These are phyloP conservation scores for Oenanthe javanica DNA, from an alignment of 140 eudicot species.

Conservation along the genomic window DNA sequence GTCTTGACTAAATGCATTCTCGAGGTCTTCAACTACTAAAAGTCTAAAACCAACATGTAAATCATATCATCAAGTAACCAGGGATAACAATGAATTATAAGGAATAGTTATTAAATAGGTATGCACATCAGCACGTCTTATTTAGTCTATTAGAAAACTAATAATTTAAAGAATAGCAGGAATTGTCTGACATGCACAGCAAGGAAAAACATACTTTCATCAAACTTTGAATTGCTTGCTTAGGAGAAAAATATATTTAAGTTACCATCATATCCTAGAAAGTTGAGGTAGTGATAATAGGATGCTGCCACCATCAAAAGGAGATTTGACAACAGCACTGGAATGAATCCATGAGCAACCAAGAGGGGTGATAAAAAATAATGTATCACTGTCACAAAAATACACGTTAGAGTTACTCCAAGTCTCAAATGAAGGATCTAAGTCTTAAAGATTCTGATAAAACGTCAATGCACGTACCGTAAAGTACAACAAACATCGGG, in stretches of 20 bases:
- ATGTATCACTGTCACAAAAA: conserved; percentile 72
- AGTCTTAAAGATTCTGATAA: neutral
- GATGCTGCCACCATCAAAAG: conserved; percentile 77
- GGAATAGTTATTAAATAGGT: neutral
- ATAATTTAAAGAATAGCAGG: neutral
- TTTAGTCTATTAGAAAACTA: neutral
- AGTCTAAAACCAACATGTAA: neutral
- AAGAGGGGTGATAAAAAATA: conserved; percentile 86
- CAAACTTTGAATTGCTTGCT: neutral
- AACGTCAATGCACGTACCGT: conserved; percentile 44
- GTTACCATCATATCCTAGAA: conserved; percentile 92
- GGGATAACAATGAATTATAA: neutral
- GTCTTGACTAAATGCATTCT: neutral
- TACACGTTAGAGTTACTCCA: conserved; percentile 7
- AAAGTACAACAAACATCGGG: conserved; percentile 87
- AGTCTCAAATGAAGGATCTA: neutral
- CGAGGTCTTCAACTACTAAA: neutral
- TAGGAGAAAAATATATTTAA: neutral
- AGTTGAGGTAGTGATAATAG: conserved; percentile 95
- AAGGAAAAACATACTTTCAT: neutral
- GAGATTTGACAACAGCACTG: conserved; percentile 77
- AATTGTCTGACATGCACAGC: neutral
- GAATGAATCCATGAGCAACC: conserved; percentile 88
- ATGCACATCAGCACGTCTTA: neutral
- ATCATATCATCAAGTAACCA: neutral